Evolutionary conservation across 306 rosid species (phyloP).

Genomic region (Dalbergia oliveri): DNA sequence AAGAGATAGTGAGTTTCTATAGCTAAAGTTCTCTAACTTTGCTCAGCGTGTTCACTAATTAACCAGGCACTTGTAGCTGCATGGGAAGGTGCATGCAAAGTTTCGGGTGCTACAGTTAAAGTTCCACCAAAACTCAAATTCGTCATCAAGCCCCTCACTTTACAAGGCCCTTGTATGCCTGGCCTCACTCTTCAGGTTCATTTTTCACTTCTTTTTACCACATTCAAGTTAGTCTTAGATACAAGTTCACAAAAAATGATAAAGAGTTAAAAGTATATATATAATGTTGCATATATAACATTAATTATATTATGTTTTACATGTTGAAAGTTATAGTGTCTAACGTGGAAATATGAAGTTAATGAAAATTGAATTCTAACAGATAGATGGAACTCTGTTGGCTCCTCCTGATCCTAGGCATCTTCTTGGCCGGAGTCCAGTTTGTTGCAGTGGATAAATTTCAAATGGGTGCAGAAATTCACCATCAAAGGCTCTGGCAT

Average conservation of each 20-base stretch:
- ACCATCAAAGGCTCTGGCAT: conserved; percentile 85
- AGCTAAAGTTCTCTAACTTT: not conserved
- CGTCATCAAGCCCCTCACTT: conserved; percentile 72
- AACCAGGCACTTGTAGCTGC: conserved; percentile 80
- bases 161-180: conserved; percentile 92
- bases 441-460: conserved; percentile 86
- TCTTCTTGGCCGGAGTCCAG: conserved; percentile 80
- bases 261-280: not conserved
- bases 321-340: conserved; percentile 10
- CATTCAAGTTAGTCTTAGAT: not conserved
- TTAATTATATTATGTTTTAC: conserved; percentile 8
- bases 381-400: conserved; percentile 86
- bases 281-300: no score
- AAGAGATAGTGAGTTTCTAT: not conserved
- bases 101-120: conserved; percentile 65
- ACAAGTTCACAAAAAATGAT: not conserved
- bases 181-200: conserved; percentile 82
- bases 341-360: conserved; percentile 16
- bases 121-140: conserved; percentile 71
- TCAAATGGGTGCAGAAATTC: conserved; percentile 81
- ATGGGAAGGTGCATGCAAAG: conserved; percentile 88
- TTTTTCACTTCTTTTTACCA: not conserved
- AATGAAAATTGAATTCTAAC: conserved; percentile 45
- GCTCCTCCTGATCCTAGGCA: conserved; percentile 73
- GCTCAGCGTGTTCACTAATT: conserved; percentile 15